Base-by-base conservation (phyloP, 352 stramenopile genomes). In the Phytophthora agathidicida region DNA sequence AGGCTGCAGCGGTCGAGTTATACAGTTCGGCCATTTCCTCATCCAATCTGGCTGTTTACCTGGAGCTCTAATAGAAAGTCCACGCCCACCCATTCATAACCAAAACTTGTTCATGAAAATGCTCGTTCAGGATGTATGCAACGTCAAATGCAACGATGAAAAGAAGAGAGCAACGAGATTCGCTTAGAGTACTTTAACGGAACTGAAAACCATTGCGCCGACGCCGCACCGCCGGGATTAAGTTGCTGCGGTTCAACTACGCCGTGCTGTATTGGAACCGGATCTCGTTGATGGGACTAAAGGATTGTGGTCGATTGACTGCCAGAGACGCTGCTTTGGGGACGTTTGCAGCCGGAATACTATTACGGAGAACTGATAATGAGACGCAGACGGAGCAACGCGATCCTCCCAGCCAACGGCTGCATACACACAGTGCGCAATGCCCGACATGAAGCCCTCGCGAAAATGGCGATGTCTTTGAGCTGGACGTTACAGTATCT, bases 201-300 rank as follows among this genome's bases (percentile, higher is more conserved):
- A n/a, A n/a, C 14, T 10, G 22, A n/a, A 10, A 27, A 16, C 7
- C 17, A 5, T 26, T 44, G 28, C 14, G 14, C 13, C 13, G n/a
- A 43, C 10, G 14, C 10, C 19, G 10, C 26, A 10, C 1, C 37
- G 16, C 3, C 6, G 22, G 22, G 41, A 55, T 56, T 43, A 62
- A 61, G 42, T n/a, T n/a, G n/a, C 23, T 51, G 50, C 26, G 27
- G 32, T 54, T 57, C 57, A 57, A 63, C 44, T 63, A 57, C 54
- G 35, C 56, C 44, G 28, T 62, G 27, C 45, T 49, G 54, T 50
- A 63, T 57, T 36, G 49, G 54, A 55, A 63, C 54, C 35, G 44
- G 54, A 63, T 63, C 44, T 56, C 44, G 8, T 11, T 20, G 27
- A 32, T 19, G 33, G n/a, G 50, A 47, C 37, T 44, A 44, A 52